Percentiles rank a stretch among this genome's conserved stretches.
Evolutionary conservation across 768 basidiomycete species (phyloP).

Genomic region (Leucocoprinus sp.): DNA sequence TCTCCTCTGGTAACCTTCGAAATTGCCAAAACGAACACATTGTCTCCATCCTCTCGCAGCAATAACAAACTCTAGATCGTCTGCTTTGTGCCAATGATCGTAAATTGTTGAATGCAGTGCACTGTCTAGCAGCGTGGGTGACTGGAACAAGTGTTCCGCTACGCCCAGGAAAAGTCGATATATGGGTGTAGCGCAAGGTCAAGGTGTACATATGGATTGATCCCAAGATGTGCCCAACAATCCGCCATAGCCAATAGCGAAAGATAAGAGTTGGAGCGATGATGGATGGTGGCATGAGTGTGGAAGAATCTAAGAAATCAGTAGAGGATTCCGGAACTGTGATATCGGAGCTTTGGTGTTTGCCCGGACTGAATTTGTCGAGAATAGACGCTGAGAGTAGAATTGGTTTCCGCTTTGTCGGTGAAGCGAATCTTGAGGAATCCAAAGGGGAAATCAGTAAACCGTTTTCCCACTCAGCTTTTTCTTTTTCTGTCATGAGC

Average conservation of each 20-base stretch:
- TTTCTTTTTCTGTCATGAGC: slow-evolving; percentile 14
- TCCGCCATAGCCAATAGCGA: slow-evolving; percentile 97
- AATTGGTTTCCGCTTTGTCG: slow-evolving; percentile 46
- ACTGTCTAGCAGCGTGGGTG: slow-evolving; percentile 47
- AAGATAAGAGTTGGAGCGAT: slow-evolving; percentile 80
- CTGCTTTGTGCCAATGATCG: slow-evolving; percentile 72
- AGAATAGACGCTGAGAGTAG: slow-evolving; percentile 81
- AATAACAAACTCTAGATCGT: slow-evolving; percentile 91
- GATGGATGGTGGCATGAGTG: slow-evolving; percentile 32
- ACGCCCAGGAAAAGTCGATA: slow-evolving; percentile 97
- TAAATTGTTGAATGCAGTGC: slow-evolving; percentile 70
- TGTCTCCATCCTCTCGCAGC: slow-evolving; percentile 96
- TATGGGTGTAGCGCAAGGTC: slow-evolving; percentile 87
- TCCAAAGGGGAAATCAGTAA: not conserved
- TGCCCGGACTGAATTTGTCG: slow-evolving; percentile 82
- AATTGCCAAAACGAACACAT: slow-evolving; percentile 86
- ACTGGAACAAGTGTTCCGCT: slow-evolving; percentile 89
- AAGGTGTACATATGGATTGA: slow-evolving; percentile 87
- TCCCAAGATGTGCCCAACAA: slow-evolving; percentile 84
- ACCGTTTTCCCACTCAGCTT: not conserved
- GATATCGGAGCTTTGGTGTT: slow-evolving; percentile 12
- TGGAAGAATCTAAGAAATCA: slow-evolving; percentile 6
- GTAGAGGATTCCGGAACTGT: slow-evolving; percentile 9
- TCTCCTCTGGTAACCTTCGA: slow-evolving; percentile 76
- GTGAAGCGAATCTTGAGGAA: not conserved